phyloP scores from a whole-genome alignment of 2,329 filamentous ascomycete species.

The Pseudocercospora fijiensis region DNA sequence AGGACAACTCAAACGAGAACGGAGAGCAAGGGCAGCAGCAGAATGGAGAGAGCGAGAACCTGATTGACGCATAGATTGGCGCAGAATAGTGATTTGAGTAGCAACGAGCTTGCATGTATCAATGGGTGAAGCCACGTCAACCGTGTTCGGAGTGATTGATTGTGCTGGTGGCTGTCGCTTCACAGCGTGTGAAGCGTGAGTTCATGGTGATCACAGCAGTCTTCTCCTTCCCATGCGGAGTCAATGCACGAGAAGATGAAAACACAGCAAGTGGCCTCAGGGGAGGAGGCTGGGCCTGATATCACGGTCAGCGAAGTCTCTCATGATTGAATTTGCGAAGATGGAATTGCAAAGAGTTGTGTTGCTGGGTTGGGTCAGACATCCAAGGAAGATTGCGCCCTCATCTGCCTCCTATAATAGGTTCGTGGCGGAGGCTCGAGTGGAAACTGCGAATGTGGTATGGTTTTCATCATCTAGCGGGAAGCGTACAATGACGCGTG shows the following conservation, averaged over 20 bases:
- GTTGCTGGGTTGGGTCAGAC: conserved; percentile 36
- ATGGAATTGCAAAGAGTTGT: not conserved
- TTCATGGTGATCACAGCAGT: not conserved
- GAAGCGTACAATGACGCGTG: conserved; percentile 13
- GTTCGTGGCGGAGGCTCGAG: conserved; percentile 53
- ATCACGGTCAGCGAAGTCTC: conserved; percentile 3
- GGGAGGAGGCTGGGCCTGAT: not conserved
- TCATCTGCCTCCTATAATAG: conserved; percentile 41
- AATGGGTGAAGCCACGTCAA: not conserved
- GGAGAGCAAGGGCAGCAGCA: conserved; percentile 34
- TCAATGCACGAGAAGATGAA: not conserved
- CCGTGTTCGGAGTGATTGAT: not conserved
- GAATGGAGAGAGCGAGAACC: conserved; percentile 33
- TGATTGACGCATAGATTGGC: conserved; percentile 28
- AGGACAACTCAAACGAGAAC: conserved; percentile 42
- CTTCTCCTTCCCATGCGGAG: not conserved
- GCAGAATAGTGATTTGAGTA: not conserved
- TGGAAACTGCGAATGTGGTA: conserved; percentile 87
- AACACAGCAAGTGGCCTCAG: not conserved
- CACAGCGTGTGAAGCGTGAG: not conserved
- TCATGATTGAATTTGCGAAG: not conserved
- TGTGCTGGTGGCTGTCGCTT: not conserved
- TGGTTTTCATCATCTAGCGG: conserved; percentile 44
- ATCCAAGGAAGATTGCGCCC: conserved; percentile 45
- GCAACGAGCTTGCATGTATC: conserved; percentile 1